phyloP scores from a whole-genome alignment of 2,329 filamentous ascomycete genomes.

The Ascomycota sp. region DNA sequence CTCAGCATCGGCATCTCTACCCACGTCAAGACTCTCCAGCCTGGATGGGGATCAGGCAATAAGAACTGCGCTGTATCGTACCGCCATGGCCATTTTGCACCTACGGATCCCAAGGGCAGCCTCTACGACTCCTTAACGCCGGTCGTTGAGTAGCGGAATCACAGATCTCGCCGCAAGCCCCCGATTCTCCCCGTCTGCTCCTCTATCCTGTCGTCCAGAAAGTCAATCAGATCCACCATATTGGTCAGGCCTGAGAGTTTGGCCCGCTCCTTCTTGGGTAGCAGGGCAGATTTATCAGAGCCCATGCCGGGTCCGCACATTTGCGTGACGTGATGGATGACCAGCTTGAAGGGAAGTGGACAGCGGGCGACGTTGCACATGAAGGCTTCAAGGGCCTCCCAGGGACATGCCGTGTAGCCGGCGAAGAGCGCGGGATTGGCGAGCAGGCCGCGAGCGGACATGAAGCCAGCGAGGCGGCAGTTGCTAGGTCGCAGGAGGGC shows the following conservation, averaged over 20 bases:
- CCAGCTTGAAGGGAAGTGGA: slow-evolving; percentile 40
- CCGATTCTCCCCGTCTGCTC: slow-evolving; percentile 11
- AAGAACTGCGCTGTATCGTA: too few species aligned
- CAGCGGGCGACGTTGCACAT: slow-evolving; percentile 31
- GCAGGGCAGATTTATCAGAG: slow-evolving; percentile 25
- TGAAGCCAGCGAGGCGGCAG: slow-evolving; percentile 37
- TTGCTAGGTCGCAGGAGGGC: slow-evolving; percentile 11
- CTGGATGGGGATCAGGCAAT: too few species aligned
- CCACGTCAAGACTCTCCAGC: too few species aligned
- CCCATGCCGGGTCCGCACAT: slow-evolving; percentile 39
- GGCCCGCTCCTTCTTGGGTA: slow-evolving; percentile 34
- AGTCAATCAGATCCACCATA: slow-evolving; percentile 37
- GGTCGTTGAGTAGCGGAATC: slow-evolving; percentile 2
- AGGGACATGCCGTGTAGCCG: slow-evolving; percentile 31
- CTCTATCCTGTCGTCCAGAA: slow-evolving; percentile 28
- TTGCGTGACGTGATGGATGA: slow-evolving; percentile 42
- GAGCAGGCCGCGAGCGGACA: slow-evolving; percentile 46
- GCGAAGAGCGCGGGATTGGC: slow-evolving; percentile 45
- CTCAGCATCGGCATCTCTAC: too few species aligned
- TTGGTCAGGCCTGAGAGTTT: slow-evolving; percentile 23
- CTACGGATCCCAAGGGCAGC: too few species aligned
- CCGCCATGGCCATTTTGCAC: too few species aligned
- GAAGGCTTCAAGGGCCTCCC: slow-evolving; percentile 40
- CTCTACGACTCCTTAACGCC: too few species aligned
- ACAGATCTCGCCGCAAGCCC: slow-evolving; percentile 13